phyloP scores from a whole-genome alignment of 192 early-diverging fungal genomes.

The Ambispora gerdemannii region DNA sequence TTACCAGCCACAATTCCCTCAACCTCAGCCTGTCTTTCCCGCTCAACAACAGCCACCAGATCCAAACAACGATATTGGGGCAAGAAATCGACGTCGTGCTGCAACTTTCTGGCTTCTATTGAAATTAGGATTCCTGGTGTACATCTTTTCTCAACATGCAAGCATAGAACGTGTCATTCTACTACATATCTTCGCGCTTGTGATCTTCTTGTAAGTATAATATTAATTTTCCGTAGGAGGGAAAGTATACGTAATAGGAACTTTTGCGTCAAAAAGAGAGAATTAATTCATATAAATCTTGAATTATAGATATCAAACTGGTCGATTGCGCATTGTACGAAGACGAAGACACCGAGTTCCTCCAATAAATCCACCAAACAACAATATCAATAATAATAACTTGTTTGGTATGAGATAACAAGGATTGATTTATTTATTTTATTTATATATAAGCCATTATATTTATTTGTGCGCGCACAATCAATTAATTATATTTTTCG shows the following conservation, averaged over 20 bases:
- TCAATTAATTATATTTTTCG: constrained; percentile 19
- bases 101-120: constrained; percentile 56
- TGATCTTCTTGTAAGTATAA: constrained; percentile 51
- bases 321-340: constrained; percentile 48
- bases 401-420: background rate
- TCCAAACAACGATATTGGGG: constrained; percentile 30
- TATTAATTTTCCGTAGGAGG: background rate
- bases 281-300: background rate
- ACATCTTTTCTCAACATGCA: constrained; percentile 60
- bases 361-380: background rate
- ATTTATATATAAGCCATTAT: background rate
- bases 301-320: constrained; percentile 47
- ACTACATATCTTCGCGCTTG: constrained; percentile 52
- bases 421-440: background rate
- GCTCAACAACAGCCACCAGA: constrained; percentile 7
- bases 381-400: background rate
- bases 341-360: constrained; percentile 29
- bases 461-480: background rate
- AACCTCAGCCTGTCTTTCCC: constrained; percentile 10
- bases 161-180: constrained; percentile 54
- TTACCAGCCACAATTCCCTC: constrained; percentile 14
- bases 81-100: constrained; percentile 40
- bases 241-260: too few relatives aligned
- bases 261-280: background rate
- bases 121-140: constrained; percentile 59